Base-by-base conservation (phyloP, 345 rosid genomes). In the Eucalyptus fibrosa region DNA sequence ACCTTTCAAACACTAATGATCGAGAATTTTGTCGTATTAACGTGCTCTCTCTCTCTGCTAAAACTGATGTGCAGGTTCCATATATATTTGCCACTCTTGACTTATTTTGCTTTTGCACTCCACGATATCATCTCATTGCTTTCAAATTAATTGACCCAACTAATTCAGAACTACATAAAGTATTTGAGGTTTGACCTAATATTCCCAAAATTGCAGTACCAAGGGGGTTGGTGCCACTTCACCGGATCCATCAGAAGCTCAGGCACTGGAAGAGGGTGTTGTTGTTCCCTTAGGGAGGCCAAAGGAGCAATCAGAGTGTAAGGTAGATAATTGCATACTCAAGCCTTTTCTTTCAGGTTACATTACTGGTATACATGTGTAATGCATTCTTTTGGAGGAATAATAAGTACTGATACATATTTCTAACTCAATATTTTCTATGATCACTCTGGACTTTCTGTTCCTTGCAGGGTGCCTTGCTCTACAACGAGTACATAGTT, bases 231-330 rank as follows among this genome's bases (percentile, higher is more conserved):
- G 99, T 85, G 88, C 89, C 90, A 95, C 97, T 90, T 94, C 95
- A 82, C 97, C 98, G 55, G 94, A 95, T 92, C 94, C 91, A 50
- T 89, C 92, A 8, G 96, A 95, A 90, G 94, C 96, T 56, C 92
- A 92, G 91, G 88, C 91, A 88, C 93, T 96, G 83, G 94, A 94
- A 86, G 97, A 96, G 26, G 99, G 97, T 55, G 90, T 93, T 44
- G 62, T 92, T 77, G 97, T 97, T 85, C 99, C 99, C 51, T 92
- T 95, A 7, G 99, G 99, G 90, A 96, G 95, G 90, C 96, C 98
- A 51, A 94, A 92, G 88, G 88, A 89, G 89, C 91, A 91, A 87
- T 87, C 91, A 32, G 89, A 88, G 72, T 15, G 88, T 42, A 86
- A 93, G 96, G 96, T 94, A 86, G 47, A 77, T 77, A 40, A 77